phyloP scores from a whole-genome alignment of 1,284 basidiomycete species.

The Marasmius sp. region DNA sequence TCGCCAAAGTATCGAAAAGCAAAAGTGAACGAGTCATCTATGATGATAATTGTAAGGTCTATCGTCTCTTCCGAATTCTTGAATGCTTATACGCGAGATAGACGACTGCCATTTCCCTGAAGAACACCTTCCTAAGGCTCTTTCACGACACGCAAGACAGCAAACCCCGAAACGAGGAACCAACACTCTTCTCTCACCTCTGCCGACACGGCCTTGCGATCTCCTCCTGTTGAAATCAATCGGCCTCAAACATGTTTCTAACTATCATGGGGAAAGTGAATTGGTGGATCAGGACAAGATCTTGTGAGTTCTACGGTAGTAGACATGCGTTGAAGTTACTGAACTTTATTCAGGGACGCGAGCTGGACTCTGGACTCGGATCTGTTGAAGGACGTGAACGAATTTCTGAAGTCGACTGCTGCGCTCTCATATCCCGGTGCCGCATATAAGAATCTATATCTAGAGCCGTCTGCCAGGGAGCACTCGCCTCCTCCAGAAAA shows the following conservation, averaged over 20 bases:
- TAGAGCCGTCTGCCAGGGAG: constrained; percentile 23
- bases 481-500: constrained; percentile 29
- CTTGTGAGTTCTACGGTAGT: constrained; percentile 25
- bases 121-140: constrained; percentile 15
- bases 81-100: constrained; percentile 3
- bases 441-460: constrained; percentile 32
- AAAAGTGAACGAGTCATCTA: constrained; percentile 33
- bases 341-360: constrained; percentile 2
- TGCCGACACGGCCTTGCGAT: not conserved
- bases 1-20: constrained; percentile 20
- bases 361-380: constrained; percentile 2
- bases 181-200: constrained; percentile 4
- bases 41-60: constrained; percentile 29
- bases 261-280: constrained; percentile 22
- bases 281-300: constrained; percentile 28
- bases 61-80: constrained; percentile 9
- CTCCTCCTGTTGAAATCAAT: constrained; percentile 4
- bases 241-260: constrained; percentile 11
- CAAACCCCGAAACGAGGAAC: constrained; percentile 20
- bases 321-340: not conserved
- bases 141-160: constrained; percentile 21
- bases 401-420: constrained; percentile 7
- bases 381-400: constrained; percentile 6
- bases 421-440: constrained; percentile 12
- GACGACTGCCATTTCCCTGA: constrained; percentile 3